Evolutionary conservation across 176 grass and related monocot genomes (phyloP).

Genomic region (Eremochloa ophiuroides): DNA sequence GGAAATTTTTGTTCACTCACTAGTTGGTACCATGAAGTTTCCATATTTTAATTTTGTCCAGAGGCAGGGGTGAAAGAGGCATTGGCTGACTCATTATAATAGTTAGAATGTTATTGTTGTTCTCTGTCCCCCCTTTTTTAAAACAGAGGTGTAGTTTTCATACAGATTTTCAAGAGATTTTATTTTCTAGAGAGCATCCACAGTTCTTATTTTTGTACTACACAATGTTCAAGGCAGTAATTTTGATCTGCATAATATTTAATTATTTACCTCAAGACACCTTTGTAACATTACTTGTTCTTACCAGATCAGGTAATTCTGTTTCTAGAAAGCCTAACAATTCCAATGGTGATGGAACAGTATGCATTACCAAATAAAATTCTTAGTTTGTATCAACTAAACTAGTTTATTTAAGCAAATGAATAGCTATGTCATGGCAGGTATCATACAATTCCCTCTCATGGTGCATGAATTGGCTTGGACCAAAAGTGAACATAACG

Average conservation of each 20-base stretch:
- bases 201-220: constrained; percentile 16
- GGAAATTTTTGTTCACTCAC: neutral
- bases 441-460: constrained; percentile 95
- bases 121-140: neutral
- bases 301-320: constrained; percentile 95
- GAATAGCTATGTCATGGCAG: constrained; percentile 39
- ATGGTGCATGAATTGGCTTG: constrained; percentile 98
- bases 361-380: constrained; percentile 43
- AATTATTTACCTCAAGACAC: no score
- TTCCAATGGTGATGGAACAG: constrained; percentile 81
- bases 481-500: constrained; percentile 93
- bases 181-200: neutral
- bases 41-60: neutral
- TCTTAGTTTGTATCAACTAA: constrained; percentile 27
- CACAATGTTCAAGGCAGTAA: neutral
- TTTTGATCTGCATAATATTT: constrained; percentile 23
- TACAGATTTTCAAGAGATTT: neutral
- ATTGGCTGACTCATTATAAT: neutral
- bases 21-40: neutral
- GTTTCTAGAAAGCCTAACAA: constrained; percentile 66
- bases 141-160: neutral
- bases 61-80: neutral
- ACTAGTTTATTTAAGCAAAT: constrained; percentile 12
- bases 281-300: constrained; percentile 30
- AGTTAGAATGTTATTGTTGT: constrained; percentile 2